These are phyloP conservation scores for Wickerhamiella pararugosa DNA, from an alignment of 1,139 yeast species.

Conservation along the genomic window DNA sequence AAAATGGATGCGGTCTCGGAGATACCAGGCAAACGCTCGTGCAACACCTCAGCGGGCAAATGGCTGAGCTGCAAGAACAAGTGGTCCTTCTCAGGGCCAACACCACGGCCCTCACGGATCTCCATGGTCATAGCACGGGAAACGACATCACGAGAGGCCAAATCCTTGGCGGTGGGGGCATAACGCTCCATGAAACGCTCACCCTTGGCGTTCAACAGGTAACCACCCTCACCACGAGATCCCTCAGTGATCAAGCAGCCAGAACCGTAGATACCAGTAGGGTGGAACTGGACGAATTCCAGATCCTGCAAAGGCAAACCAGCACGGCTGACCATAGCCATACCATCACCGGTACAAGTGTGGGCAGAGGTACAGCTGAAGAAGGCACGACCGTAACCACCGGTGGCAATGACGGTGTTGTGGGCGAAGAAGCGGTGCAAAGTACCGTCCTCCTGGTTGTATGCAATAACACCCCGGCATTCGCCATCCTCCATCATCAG, in stretches of 20 bases:
- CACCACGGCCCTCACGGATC: conserved; percentile 98
- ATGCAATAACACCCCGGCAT: conserved; percentile 93
- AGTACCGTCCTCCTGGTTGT: conserved; percentile 98
- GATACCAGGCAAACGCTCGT: conserved; percentile 97
- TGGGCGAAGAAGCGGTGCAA: conserved; percentile 95
- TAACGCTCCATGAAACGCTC: conserved; percentile 99
- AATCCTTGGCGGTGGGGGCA: conserved; percentile 96
- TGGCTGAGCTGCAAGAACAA: conserved; percentile 89
- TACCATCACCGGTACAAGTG: conserved; percentile 99
- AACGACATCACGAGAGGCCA: conserved; percentile 97
- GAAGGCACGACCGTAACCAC: conserved; percentile 98
- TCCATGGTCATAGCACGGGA: conserved; percentile 98
- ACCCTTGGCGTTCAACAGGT: conserved; percentile 89
- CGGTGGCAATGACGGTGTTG: conserved; percentile 92
- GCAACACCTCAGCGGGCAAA: conserved; percentile 78
- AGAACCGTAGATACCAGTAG: conserved; percentile 97
- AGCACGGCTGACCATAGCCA: conserved; percentile 96
- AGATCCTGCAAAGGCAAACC: conserved; percentile 95
- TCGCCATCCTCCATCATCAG: conserved; percentile 90
- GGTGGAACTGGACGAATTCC: conserved; percentile 98
- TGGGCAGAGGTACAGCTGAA: conserved; percentile 98
- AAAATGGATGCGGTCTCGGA: conserved; percentile 97
- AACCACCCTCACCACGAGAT: conserved; percentile 99
- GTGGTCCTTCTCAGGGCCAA: conserved; percentile 92
- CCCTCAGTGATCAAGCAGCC: conserved; percentile 99